Percentiles rank a stretch among this genome's conserved stretches.
phyloP scores from a whole-genome alignment of 768 basidiomycete species.

The Auricularia cornea region DNA sequence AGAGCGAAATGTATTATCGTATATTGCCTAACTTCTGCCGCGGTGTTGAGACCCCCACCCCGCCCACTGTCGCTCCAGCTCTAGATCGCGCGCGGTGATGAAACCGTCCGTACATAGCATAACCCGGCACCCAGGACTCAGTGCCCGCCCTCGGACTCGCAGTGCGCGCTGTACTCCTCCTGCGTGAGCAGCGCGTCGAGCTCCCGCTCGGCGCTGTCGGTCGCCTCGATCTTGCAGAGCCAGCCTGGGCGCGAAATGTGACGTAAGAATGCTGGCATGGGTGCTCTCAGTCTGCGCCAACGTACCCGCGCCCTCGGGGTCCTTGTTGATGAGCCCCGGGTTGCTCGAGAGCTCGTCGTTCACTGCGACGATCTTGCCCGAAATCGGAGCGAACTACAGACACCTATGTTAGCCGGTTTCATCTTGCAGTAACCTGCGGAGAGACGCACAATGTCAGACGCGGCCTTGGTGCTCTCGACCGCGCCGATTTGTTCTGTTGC shows the following conservation, averaged over 20 bases:
- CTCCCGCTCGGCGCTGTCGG: slow-evolving; percentile 73
- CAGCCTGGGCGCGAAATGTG: slow-evolving; percentile 53
- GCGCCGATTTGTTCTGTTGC: slow-evolving; percentile 84
- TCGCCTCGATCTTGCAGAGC: slow-evolving; percentile 88
- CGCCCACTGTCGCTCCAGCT: background rate
- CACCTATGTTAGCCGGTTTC: too few species aligned
- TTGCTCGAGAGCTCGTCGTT: slow-evolving; percentile 59
- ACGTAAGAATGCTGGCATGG: background rate
- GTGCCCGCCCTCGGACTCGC: slow-evolving; percentile 28
- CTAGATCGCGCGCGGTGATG: background rate
- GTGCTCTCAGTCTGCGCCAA: background rate
- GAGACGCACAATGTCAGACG: slow-evolving; percentile 68
- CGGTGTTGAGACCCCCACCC: background rate
- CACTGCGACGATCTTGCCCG: slow-evolving; percentile 71
- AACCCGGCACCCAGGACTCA: background rate
- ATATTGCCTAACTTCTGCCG: background rate
- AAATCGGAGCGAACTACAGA: slow-evolving; percentile 87
- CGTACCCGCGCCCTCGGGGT: slow-evolving; percentile 74
- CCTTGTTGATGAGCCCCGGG: slow-evolving; percentile 83
- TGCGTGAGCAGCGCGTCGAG: slow-evolving; percentile 62
- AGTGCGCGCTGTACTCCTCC: slow-evolving; percentile 64
- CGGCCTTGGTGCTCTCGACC: slow-evolving; percentile 94
- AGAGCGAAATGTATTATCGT: background rate
- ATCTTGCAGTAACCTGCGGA: slow-evolving; percentile 9
- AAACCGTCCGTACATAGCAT: background rate